Evolutionary conservation across 2,329 filamentous ascomycete species (phyloP), one percentile per base, ranked within the genome.

Genomic region (Chaetomium strumarium): DNA sequence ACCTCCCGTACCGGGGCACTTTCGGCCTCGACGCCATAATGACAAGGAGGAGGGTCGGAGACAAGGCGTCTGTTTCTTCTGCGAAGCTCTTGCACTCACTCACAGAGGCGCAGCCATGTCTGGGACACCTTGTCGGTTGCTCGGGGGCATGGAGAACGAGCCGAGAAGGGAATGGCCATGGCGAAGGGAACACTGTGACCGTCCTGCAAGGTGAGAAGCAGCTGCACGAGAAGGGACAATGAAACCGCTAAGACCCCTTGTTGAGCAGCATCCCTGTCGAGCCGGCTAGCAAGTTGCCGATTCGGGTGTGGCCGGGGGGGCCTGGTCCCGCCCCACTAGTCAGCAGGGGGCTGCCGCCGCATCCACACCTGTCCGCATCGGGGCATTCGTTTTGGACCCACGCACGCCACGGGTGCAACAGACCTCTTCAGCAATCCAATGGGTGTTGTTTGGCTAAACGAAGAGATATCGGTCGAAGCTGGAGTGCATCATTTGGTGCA

Each of bases 221-320:
- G 47, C 55, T 60, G 61, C 57, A 59, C 41, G 59, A 54, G 55
- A 54, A 47, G 51, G 52, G 43, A 55, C 42, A 56, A 52, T 62
- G 62, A 63, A 63, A 62, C 62, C 59, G 59, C 62, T 62, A 58
- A 60, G 59, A 58, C 58, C 58, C 46, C 48, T 57, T 59, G 51
- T 46, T 54, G 52, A 46, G 43, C 44, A 17, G 30, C 20, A 56
- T 44, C 59, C 58, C 55, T 61, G 58, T 33, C 29, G 16, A n/a
- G 34, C 30, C 34, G 34, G 34, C n/a, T 7, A 24, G 24, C 24
- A 24, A 37, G 13, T 13, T 37, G n/a, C 34, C 34, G 29, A 41
- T 40, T n/a, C 24, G 31, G 30, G 20, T n/a, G 19, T 20, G 37
- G n/a, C 38, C 19, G 5, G 39, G 44, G 38, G 12, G n/a, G 16